These are phyloP conservation scores for Porcisia deanei DNA, from an alignment of 208 protist genomes.

Conservation along the genomic window DNA sequence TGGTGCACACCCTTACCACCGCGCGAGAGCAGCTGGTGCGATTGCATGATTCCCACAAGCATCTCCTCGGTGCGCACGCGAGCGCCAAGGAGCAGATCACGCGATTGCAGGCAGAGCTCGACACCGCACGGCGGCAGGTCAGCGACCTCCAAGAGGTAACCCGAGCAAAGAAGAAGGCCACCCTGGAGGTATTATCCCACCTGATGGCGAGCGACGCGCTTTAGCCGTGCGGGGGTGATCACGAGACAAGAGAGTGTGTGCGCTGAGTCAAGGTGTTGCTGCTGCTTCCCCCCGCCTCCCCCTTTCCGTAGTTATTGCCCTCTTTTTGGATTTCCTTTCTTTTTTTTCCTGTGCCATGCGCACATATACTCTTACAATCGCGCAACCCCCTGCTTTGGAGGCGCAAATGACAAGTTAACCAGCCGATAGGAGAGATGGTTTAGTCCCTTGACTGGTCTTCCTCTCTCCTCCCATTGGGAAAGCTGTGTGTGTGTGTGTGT, in stretches of 20 bases:
- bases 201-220: slow-evolving; percentile 38
- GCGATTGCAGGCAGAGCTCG: slow-evolving; percentile 30
- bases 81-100: slow-evolving; percentile 14
- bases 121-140: slow-evolving; percentile 28
- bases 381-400: too few species aligned
- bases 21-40: slow-evolving; percentile 54
- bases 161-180: slow-evolving; percentile 46
- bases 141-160: slow-evolving; percentile 39
- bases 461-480: too few species aligned
- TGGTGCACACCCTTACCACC: slow-evolving; percentile 32
- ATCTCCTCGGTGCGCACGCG: slow-evolving; percentile 11
- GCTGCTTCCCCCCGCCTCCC: background rate
- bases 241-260: background rate
- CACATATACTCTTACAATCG: too few species aligned
- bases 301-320: too few species aligned
- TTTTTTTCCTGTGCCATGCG: too few species aligned
- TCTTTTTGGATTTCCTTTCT: too few species aligned
- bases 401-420: too few species aligned
- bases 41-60: slow-evolving; percentile 29
- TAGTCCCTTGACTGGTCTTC: too few species aligned
- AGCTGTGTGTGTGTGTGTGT: too few species aligned
- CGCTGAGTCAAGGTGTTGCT: background rate
- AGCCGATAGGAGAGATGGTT: too few species aligned
- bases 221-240: background rate
- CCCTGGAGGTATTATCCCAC: slow-evolving; percentile 55